Base-by-base conservation (phyloP, 495 filamentous ascomycete species). In the Penicillium steckii region DNA sequence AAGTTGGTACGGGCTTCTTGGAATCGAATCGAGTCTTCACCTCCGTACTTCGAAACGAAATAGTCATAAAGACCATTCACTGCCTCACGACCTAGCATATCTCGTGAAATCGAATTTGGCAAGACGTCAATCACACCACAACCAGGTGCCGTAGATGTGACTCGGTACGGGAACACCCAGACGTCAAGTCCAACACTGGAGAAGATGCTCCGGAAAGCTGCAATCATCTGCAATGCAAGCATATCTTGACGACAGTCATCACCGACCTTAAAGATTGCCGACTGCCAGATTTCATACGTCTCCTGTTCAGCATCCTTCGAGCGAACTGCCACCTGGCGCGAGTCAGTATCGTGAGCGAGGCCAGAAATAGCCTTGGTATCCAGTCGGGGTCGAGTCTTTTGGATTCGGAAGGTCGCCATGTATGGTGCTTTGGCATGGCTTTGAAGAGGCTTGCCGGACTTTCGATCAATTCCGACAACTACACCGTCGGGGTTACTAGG, bases 241-340 rank as follows among this genome's bases (percentile, higher is more conserved):
- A 99, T 88, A 62, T 99, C 95, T 70, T 99, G 95, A 35, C 95
- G 87, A 65, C 95, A 97, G 66, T 99, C 95, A 64, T 99, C 95
- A 17, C 95, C 95, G 48, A 99, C 95, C 69, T 99, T 99, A 83
- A 99, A 99, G 65, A 99, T 99, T 13, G 95, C 95, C 2, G 92
- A 95, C 69, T 97, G 94, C 95, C 94, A 97, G 12, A 95, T 87
- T 69, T 97, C 95, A 48, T 91, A 85, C 0, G 88, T 88, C 50
- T 80, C 69, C 44, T 61, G 58, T 15, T 68, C 62, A 22, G 57
- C 35, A 13, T 72, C 62, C 1, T 68, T 61, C 9, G 62, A 73
- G 48, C 82, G 66, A 15, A 70, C 73, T 32, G 73, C 73, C 13
- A 91, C 69, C 10, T 77, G 70, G 24, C 80, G 80, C 27, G 78